These are phyloP conservation scores for Pyrenula aspistea DNA, from an alignment of 495 filamentous ascomycete genomes.

Conservation along the genomic window DNA sequence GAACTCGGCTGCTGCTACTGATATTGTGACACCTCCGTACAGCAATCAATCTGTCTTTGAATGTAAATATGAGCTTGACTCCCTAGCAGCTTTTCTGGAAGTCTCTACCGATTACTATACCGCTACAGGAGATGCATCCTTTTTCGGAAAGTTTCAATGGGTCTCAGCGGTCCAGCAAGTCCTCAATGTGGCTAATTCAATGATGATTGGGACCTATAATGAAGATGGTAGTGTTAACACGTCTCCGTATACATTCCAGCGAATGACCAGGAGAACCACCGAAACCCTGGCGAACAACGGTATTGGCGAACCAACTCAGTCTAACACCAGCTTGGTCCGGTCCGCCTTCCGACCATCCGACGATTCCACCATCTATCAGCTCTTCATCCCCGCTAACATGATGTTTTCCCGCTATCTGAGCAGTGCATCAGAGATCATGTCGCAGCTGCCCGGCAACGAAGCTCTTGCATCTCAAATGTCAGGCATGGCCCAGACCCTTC, in stretches of 20 bases:
- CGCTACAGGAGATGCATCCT: conserved; percentile 37
- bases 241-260: conserved; percentile 45
- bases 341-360: conserved; percentile 54
- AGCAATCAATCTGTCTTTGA: conserved; percentile 41
- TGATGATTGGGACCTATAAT: conserved; percentile 46
- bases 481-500: conserved; percentile 34
- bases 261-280: conserved; percentile 39
- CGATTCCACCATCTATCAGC: conserved; percentile 46
- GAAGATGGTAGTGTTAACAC: conserved; percentile 37
- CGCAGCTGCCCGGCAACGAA: conserved; percentile 21
- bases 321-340: conserved; percentile 46
- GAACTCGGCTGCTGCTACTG: conserved; percentile 28
- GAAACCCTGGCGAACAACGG: conserved; percentile 53
- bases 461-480: conserved; percentile 38
- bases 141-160: conserved; percentile 51
- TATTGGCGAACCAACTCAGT: conserved; percentile 43
- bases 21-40: conserved; percentile 31
- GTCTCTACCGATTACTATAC: conserved; percentile 46
- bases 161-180: conserved; percentile 41
- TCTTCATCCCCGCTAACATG: conserved; percentile 57
- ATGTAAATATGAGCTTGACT: conserved; percentile 62
- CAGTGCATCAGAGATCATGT: conserved; percentile 40
- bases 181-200: conserved; percentile 42
- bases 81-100: conserved; percentile 52
- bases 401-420: conserved; percentile 50